Evolutionary conservation across 169 alveolate genomes (phyloP).

Genomic region (Plasmodium gonderi): DNA sequence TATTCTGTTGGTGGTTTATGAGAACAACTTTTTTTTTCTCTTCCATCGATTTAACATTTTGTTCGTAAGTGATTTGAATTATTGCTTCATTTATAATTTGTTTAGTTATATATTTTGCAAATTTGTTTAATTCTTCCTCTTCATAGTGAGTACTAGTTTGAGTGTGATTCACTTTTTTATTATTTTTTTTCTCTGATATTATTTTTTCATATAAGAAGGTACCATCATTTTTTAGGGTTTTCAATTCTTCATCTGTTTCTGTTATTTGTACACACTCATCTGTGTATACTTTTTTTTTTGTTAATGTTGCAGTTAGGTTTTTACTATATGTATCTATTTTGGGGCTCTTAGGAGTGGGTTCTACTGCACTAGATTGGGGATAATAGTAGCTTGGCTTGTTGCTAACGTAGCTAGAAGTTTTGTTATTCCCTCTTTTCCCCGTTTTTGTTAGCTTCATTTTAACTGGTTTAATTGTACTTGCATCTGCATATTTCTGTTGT

Average conservation of each 20-base stretch:
- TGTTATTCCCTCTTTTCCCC: background rate
- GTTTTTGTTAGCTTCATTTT: background rate
- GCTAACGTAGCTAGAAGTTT: background rate
- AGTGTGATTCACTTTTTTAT: background rate
- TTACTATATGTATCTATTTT: background rate
- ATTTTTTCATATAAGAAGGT: conserved; percentile 15
- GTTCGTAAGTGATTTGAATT: conserved; percentile 52
- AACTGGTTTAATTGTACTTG: background rate
- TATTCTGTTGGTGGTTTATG: conserved; percentile 3
- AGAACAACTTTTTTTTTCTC: background rate
- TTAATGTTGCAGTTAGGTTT: background rate
- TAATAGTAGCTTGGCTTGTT: background rate
- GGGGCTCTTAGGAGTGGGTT: background rate
- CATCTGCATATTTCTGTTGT: background rate
- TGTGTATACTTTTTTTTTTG: background rate
- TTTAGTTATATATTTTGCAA: conserved; percentile 25
- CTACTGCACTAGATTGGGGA: background rate
- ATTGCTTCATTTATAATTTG: conserved; percentile 43
- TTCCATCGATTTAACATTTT: conserved; percentile 29
- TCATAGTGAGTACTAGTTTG: conserved; percentile 39
- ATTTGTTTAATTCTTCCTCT: background rate
- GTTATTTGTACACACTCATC: background rate
- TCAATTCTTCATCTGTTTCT: conserved; percentile 30
- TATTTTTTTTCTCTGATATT: conserved; percentile 1
- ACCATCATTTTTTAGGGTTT: background rate